phyloP scores from a whole-genome alignment of 768 basidiomycete species.

The Phlebiopsis flavidoalba region DNA sequence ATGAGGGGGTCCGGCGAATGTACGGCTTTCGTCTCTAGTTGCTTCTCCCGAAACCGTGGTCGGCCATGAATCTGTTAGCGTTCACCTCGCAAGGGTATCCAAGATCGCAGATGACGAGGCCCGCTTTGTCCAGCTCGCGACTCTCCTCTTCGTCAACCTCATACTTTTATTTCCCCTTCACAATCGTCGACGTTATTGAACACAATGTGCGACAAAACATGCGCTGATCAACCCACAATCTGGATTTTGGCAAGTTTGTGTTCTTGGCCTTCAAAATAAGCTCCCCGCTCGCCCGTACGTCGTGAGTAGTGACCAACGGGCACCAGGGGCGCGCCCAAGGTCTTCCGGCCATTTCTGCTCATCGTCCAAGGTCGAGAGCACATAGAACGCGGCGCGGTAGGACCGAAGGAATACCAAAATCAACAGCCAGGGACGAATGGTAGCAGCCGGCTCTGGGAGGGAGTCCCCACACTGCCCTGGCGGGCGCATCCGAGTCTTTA shows the following conservation, averaged over 20 bases:
- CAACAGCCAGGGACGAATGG: constrained; percentile 25
- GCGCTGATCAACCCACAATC: neutral
- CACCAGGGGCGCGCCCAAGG: neutral
- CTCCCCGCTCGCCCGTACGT: neutral
- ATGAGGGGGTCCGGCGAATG: neutral
- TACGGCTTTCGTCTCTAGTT: neutral
- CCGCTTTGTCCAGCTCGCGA: no score
- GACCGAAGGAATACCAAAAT: constrained; percentile 21
- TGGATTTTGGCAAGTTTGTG: neutral
- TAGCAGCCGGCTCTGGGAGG: constrained; percentile 25
- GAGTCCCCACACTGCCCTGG: constrained; percentile 10
- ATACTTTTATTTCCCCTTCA: neutral
- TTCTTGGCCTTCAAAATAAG: neutral
- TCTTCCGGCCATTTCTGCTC: constrained; percentile 19
- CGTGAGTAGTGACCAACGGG: neutral
- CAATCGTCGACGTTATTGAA: neutral
- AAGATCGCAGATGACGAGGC: neutral
- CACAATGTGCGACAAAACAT: no score
- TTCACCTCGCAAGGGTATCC: neutral
- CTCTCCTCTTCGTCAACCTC: neutral
- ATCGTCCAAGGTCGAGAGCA: constrained; percentile 13
- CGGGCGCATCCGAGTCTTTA: neutral
- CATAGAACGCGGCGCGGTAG: constrained; percentile 27
- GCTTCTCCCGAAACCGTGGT: neutral
- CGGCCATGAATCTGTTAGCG: neutral